phyloP scores from a whole-genome alignment of 2,329 filamentous ascomycete species.

The Nothophoma quercina region DNA sequence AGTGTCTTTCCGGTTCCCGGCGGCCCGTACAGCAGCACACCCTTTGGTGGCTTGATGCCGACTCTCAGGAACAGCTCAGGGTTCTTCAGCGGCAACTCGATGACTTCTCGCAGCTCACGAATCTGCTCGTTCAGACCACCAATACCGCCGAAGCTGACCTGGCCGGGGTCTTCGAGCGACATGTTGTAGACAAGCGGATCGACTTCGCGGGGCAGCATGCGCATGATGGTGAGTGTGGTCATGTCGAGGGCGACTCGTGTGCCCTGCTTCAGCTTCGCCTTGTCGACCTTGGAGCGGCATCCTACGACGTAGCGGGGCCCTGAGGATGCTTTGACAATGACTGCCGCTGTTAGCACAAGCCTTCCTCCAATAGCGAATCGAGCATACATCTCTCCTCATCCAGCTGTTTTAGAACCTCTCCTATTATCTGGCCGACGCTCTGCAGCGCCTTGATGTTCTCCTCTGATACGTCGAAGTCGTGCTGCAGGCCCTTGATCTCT shows the following conservation, averaged over 20 bases:
- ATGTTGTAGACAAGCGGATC: constrained; percentile 99
- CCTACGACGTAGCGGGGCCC: constrained; percentile 98
- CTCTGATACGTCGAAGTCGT: constrained; percentile 95
- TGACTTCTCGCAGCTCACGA: constrained; percentile 94
- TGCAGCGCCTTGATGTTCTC: constrained; percentile 99
- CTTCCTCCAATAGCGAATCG: background rate
- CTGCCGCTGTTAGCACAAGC: constrained; percentile 56
- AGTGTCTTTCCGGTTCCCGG: constrained; percentile 97
- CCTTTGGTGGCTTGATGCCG: constrained; percentile 98
- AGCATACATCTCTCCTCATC: constrained; percentile 96
- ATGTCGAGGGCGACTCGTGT: constrained; percentile 97
- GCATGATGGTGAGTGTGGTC: constrained; percentile 99
- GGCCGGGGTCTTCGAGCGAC: constrained; percentile 96
- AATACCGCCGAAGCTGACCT: constrained; percentile 97
- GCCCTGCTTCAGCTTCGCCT: constrained; percentile 95
- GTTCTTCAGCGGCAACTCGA: constrained; percentile 97
- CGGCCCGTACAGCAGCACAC: constrained; percentile 93
- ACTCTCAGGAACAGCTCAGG: constrained; percentile 96
- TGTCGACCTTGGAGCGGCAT: constrained; percentile 98
- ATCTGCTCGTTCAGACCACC: constrained; percentile 99
- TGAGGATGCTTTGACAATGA: constrained; percentile 98
- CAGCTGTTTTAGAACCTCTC: constrained; percentile 97
- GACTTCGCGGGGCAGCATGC: constrained; percentile 98
- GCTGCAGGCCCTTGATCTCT: constrained; percentile 95
- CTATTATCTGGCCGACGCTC: constrained; percentile 98